These are phyloP conservation scores for Laguncularia racemosa DNA, from an alignment of 345 rosid genomes.

Conservation along the genomic window DNA sequence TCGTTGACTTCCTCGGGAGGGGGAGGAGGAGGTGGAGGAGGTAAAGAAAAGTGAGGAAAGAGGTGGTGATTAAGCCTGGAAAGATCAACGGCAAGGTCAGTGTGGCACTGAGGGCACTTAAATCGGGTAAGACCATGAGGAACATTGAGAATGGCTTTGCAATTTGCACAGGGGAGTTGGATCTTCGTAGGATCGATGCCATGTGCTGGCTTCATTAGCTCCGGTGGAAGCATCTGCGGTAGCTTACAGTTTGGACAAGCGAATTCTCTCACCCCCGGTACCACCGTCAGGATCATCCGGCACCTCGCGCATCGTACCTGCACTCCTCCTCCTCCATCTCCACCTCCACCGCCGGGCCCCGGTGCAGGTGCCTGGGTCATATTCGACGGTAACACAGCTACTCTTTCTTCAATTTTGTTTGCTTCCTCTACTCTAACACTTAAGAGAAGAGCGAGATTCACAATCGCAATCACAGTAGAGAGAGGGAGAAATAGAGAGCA, in stretches of 20 bases:
- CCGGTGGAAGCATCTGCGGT: constrained; percentile 97
- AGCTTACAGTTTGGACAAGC: constrained; percentile 78
- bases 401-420: background rate
- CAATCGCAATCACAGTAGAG: too few relatives aligned
- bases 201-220: constrained; percentile 66
- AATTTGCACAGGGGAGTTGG: constrained; percentile 90
- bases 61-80: constrained; percentile 47
- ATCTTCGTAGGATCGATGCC: constrained; percentile 98
- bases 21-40: constrained; percentile 16
- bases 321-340: constrained; percentile 40
- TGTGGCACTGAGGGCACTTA: constrained; percentile 86
- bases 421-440: too few relatives aligned
- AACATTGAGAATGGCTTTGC: constrained; percentile 90
- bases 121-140: constrained; percentile 85
- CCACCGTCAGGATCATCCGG: constrained; percentile 66
- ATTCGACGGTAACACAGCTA: background rate
- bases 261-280: constrained; percentile 64
- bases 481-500: too few relatives aligned
- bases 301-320: constrained; percentile 98
- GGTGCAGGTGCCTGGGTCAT: constrained; percentile 76
- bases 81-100: constrained; percentile 78
- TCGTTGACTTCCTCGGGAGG: constrained; percentile 83
- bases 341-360: constrained; percentile 32
- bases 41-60: constrained; percentile 35
- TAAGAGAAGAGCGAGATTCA: too few relatives aligned